A percentile compares a stretch with the other conserved stretches of the same genome.
Evolutionary conservation across 257 asterid genomes (phyloP).

Genomic region (Fraxinus cuspidata): DNA sequence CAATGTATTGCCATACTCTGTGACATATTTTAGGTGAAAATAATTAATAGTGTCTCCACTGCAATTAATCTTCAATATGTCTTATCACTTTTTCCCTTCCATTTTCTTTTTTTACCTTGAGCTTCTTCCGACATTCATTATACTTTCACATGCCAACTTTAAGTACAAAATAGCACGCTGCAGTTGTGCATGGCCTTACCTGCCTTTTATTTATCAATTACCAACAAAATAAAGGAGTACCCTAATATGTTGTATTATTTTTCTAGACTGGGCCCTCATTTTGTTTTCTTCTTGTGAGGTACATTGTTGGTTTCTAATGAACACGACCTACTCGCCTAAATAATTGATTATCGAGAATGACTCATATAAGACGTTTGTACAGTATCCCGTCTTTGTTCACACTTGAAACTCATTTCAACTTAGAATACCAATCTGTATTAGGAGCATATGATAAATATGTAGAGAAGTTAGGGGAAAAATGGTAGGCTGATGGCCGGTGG

Average conservation of each 20-base stretch:
- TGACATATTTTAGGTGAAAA: neutral
- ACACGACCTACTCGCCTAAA: too few relatives aligned
- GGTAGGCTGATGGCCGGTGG: slow-evolving; percentile 20
- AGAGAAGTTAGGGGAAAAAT: neutral
- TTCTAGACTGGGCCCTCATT: slow-evolving; percentile 32
- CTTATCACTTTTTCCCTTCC: neutral
- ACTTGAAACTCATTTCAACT: neutral
- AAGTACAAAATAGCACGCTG: slow-evolving; percentile 30
- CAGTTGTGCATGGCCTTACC: slow-evolving; percentile 27
- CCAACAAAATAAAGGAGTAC: neutral
- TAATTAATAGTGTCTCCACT: neutral
- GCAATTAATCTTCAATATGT: neutral
- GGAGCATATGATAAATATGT: slow-evolving; percentile 24
- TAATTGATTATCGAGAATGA: neutral
- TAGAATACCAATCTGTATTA: slow-evolving; percentile 11
- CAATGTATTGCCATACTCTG: neutral
- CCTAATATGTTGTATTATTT: slow-evolving; percentile 24
- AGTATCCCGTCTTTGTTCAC: neutral
- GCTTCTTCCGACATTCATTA: slow-evolving; percentile 34
- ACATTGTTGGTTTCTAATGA: neutral
- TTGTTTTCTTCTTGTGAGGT: neutral
- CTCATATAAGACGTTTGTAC: neutral
- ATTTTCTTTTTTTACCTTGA: neutral
- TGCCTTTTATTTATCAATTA: slow-evolving; percentile 1
- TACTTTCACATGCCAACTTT: slow-evolving; percentile 32